Evolutionary conservation across 352 stramenopile species (phyloP).

Genomic region (Phytophthora uliginosa): DNA sequence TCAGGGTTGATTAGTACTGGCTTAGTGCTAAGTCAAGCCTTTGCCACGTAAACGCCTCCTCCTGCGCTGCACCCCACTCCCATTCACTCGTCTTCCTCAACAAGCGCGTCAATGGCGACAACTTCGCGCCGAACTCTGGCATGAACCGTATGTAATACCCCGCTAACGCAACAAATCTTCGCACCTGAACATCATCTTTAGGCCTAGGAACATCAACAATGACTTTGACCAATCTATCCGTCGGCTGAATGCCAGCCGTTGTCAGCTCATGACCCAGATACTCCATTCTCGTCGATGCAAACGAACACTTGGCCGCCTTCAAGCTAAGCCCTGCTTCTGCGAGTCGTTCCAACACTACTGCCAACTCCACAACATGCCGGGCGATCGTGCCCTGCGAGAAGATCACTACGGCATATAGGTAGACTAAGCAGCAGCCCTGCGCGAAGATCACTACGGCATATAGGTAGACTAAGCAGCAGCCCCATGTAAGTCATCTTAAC

Average conservation of each 20-base stretch:
- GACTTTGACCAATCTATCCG: slow-evolving; percentile 6
- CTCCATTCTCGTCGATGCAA: slow-evolving; percentile 21
- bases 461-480: slow-evolving; percentile 30
- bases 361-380: slow-evolving; percentile 26
- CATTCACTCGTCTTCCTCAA: slow-evolving; percentile 24
- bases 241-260: slow-evolving; percentile 9
- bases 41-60: slow-evolving; percentile 30
- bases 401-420: too few species aligned
- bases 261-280: slow-evolving; percentile 37
- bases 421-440: too few species aligned
- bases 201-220: slow-evolving; percentile 18
- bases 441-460: slow-evolving; percentile 41
- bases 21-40: slow-evolving; percentile 8
- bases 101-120: slow-evolving; percentile 31
- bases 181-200: slow-evolving; percentile 3
- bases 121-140: slow-evolving; percentile 15
- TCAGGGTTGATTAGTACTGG: slow-evolving; percentile 27
- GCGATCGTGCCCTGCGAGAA: slow-evolving; percentile 24
- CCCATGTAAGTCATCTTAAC: slow-evolving; percentile 26
- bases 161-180: slow-evolving; percentile 33
- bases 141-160: slow-evolving; percentile 40
- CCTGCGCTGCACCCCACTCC: slow-evolving; percentile 27
- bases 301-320: slow-evolving; percentile 33
- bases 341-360: slow-evolving; percentile 7
- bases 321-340: neutral